Evolutionary conservation across 192 early-diverging fungal species (phyloP), one percentile per base, ranked within the genome.

Genomic region (Coemansia sp.): DNA sequence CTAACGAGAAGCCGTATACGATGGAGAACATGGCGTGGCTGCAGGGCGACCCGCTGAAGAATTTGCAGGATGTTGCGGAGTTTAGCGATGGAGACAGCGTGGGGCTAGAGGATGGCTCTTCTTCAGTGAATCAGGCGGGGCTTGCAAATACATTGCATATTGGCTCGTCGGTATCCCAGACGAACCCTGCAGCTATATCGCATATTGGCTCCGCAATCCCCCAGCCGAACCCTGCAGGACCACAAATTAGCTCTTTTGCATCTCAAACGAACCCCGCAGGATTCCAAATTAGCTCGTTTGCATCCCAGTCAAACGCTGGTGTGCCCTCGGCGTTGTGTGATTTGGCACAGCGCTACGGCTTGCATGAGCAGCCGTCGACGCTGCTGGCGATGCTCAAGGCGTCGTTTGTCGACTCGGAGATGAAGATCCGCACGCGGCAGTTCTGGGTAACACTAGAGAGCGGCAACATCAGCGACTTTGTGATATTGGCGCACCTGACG

Each of bases 381-480:
- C 57, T 77, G 30, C 35, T 69, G 25, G 21, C 35, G 40, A 62
- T 66, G 62, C 73, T 76, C 42, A 67, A 59, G 4, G 44, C 40
- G 10, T 50, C 67, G 45, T 57, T 69, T 40, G 63, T 55, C 9
- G 73, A 76, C 44, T 42, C 59, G 14, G 63, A 50, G 16, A 43
- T 58, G 52, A 54, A 61, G 10, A 65, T 70, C 5, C 59, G 64
- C 52, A 55, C 54, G 10, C 64, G 67, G 12, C 67, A 67, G 61
- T 71, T 77, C 64, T 71, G 74, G 67, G 68, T 52, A 12, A 57
- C 68, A 35, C 60, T 77, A 46, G 59, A 62, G n/a, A 52, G 60
- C 21, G 60, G 64, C 35, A 48, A 19, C 0, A 45, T 54, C 18
- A 54, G 64, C 56, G 74, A 77, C 68, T 77, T 77, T 64, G 74